phyloP scores from a whole-genome alignment of 768 basidiomycete species.

The Leucocoprinus sp. region DNA sequence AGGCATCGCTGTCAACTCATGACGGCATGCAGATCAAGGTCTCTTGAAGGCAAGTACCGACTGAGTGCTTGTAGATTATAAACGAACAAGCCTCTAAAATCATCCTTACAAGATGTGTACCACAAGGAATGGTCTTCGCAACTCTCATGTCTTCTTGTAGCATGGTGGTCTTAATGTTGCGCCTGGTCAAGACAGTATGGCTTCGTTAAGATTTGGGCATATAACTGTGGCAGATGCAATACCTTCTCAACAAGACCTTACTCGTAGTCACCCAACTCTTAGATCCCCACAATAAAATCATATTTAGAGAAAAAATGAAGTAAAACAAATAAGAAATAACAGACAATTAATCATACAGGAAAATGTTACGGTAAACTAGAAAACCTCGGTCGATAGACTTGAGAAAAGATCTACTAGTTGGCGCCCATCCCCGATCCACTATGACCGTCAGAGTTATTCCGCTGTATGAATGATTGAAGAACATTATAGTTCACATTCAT shows the following conservation, averaged over 20 bases:
- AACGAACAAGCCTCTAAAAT: constrained; percentile 68
- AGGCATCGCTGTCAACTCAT: constrained; percentile 94
- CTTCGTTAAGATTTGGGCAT: no score
- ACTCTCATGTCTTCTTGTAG: no score
- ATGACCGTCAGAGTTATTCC: constrained; percentile 21
- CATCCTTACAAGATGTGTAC: constrained; percentile 83
- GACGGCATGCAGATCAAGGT: constrained; percentile 84
- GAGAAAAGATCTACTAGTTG: not conserved
- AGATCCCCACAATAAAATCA: no score
- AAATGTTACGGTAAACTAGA: no score
- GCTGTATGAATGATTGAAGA: constrained; percentile 35
- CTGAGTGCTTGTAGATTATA: constrained; percentile 31
- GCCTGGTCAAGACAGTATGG: no score
- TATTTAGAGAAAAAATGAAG: no score
- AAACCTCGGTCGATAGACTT: no score
- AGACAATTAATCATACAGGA: no score
- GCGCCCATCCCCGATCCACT: constrained; percentile 8
- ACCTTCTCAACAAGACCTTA: no score
- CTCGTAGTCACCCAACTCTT: no score
- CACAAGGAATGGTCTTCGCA: constrained; percentile 72
- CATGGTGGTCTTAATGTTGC: constrained; percentile 78
- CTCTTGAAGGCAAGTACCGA: constrained; percentile 2
- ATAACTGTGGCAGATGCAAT: no score
- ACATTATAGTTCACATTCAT: constrained; percentile 30
- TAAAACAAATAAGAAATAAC: no score